phyloP scores from a whole-genome alignment of 176 grass and related monocot genomes.

The Miscanthus lutarioriparius region DNA sequence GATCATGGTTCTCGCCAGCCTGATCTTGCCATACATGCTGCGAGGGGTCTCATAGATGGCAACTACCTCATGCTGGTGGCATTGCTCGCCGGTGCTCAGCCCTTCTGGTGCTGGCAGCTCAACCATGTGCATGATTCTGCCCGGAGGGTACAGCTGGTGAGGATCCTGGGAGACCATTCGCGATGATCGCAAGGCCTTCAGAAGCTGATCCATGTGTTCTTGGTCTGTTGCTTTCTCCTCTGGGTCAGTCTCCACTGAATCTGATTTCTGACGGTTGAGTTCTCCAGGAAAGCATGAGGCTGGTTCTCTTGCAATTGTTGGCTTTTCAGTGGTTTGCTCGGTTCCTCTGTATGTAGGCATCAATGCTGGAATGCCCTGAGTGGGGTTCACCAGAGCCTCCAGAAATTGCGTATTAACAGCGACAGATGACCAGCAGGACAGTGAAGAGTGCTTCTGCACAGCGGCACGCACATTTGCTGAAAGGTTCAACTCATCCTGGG shows the following conservation, averaged over 20 bases:
- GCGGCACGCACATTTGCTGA: neutral
- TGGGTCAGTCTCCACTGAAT: neutral
- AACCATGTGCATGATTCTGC: slow-evolving; percentile 87
- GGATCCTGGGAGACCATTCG: neutral
- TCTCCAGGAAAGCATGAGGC: neutral
- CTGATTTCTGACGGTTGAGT: neutral
- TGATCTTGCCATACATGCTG: slow-evolving; percentile 59
- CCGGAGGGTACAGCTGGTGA: slow-evolving; percentile 70
- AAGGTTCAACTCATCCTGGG: slow-evolving; percentile 33
- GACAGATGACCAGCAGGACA: slow-evolving; percentile 33
- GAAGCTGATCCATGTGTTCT: slow-evolving; percentile 25
- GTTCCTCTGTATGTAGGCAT: neutral
- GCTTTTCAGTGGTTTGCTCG: neutral
- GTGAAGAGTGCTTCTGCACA: slow-evolving; percentile 25
- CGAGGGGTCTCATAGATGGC: slow-evolving; percentile 66
- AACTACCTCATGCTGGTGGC: slow-evolving; percentile 9
- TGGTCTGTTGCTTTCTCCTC: slow-evolving; percentile 28
- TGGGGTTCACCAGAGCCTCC: neutral
- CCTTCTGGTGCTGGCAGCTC: slow-evolving; percentile 31
- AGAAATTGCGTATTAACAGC: neutral
- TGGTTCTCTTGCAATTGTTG: neutral
- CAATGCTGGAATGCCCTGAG: neutral
- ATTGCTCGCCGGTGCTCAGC: neutral
- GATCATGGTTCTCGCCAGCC: slow-evolving; percentile 52
- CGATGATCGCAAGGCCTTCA: neutral